Percentiles rank a stretch among this genome's conserved stretches.
These are phyloP conservation scores for Alternaria panax DNA, from an alignment of 2,329 filamentous ascomycete genomes.

Conservation along the genomic window DNA sequence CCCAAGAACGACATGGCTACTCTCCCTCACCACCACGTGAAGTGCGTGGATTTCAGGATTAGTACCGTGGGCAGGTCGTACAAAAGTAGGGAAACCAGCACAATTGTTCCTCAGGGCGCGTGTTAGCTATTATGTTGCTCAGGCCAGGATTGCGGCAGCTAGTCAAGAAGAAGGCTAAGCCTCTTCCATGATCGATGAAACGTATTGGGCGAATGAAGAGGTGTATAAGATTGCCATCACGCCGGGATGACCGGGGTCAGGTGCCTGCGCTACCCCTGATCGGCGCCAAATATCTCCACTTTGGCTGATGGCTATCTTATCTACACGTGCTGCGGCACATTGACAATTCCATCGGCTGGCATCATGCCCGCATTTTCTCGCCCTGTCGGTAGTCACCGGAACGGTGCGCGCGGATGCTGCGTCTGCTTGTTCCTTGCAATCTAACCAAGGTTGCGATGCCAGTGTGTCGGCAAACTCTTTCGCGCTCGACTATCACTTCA, in stretches of 20 bases:
- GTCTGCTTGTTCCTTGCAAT: neutral
- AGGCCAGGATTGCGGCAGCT: constrained; percentile 2
- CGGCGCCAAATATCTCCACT: constrained; percentile 11
- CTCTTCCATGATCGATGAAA: constrained; percentile 9
- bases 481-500: neutral
- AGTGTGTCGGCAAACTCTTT: neutral
- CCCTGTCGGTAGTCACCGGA: neutral
- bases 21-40: constrained; percentile 10
- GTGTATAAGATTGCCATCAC: constrained; percentile 8
- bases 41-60: constrained; percentile 4
- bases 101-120: neutral
- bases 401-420: neutral
- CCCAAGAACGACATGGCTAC: constrained; percentile 19
- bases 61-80: constrained; percentile 6
- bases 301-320: constrained; percentile 8
- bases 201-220: constrained; percentile 11
- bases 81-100: constrained; percentile 8
- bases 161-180: constrained; percentile 4
- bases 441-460: neutral
- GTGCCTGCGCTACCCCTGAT: constrained; percentile 20
- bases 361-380: neutral
- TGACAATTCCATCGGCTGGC: neutral
- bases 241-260: neutral
- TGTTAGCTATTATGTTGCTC: constrained; percentile 12
- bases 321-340: constrained; percentile 1